Base-by-base conservation (phyloP, 257 asterid species). In the Anisodus acutangulus region DNA sequence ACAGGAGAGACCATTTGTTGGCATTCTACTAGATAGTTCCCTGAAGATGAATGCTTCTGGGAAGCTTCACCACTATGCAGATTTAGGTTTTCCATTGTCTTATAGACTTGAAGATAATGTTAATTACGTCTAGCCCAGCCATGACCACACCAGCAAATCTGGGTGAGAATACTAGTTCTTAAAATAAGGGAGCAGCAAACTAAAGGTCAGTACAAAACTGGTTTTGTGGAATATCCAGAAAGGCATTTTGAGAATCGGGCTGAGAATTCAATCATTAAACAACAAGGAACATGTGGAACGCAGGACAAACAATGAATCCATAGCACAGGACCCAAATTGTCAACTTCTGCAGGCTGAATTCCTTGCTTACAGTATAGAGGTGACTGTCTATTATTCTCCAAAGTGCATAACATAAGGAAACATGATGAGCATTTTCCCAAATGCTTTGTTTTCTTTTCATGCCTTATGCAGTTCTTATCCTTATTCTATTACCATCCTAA, bases 221-320 rank as follows among this genome's bases (percentile, higher is more conserved):
- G 81, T 76, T 74, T 74, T 51, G 78, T 39, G 53, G 74, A 6
- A 67, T 68, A 68, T 4, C 78, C 11, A 68, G 78, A 39, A 39
- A 68, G 13, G 26, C 15, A 53, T 53, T 53, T 53, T 53, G 57
- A 16, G 3, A 53, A 53, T 53, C 7, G 26, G 49, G 8, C 13
- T 51, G 62, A 76, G 45, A 51, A 51, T 51, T 76, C 81, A 76
- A 74, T 11, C 26, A 76, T 51, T 76, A 51, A 76, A 9, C 62
- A 3, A 76, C 63, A 51, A 19, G 62, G 81, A 76, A 49, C 81
- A 51, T 2, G 6, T 3, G 4, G 22, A 53, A 37, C 8, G 15
- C 63, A 13, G 13, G 81, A 51, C 43, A 76, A 51, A 51, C 26
- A 13, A 76, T 26, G 47, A 51, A 76, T 51, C 59, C 63, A 15